Base-by-base conservation (phyloP, 2,329 filamentous ascomycete genomes). In the Hirsutella minnesotensis region DNA sequence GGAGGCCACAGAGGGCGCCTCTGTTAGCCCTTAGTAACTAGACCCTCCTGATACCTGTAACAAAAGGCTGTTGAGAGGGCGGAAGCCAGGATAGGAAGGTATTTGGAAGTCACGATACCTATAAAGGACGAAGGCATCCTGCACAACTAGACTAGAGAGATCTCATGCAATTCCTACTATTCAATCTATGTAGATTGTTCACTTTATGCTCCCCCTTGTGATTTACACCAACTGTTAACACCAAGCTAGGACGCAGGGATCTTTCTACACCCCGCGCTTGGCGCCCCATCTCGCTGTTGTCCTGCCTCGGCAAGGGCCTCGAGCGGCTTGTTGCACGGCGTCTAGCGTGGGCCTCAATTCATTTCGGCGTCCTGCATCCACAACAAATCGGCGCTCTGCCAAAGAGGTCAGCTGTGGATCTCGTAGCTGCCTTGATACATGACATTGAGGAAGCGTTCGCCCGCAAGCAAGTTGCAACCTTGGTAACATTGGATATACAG, bases 301-400 rank as follows among this genome's bases (percentile, higher is more conserved):
- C 47, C 4, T 53, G 38, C 27, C 47, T 59, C 3, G 46, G 53
- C n/a, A 58, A 58, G 42, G 47, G 55, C 2, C 48, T 57, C 9
- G 51, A 58, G 42, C 44, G 50, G 15, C 38, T 58, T 4, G 43
- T 57, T 10, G 51, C 49, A 35, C 45, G 45, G 38, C 42, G 48
- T 29, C 42, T 56, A 12, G 48, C 47, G 9, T 53, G 30, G 33
- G 48, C 42, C 29, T 42, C 43, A 8, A 49, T 55, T n/a, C 31
- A 49, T 19, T 39, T 52, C 22, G 37, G 44, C 4, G 46, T 55
- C 31, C 42, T 57, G 3, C 42, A 51, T 31, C 47, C 39, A 9
- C 40, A 52, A 22, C 42, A 53, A 20, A 49, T 46, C 9, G 44
- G 49, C 9, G 51, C 52, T 5, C 54, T 58, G 3, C 53, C 44